Evolutionary conservation across 2,329 filamentous ascomycete species (phyloP), one percentile per base, ranked within the genome.

Genomic region (Aspergillus pseudonomiae): DNA sequence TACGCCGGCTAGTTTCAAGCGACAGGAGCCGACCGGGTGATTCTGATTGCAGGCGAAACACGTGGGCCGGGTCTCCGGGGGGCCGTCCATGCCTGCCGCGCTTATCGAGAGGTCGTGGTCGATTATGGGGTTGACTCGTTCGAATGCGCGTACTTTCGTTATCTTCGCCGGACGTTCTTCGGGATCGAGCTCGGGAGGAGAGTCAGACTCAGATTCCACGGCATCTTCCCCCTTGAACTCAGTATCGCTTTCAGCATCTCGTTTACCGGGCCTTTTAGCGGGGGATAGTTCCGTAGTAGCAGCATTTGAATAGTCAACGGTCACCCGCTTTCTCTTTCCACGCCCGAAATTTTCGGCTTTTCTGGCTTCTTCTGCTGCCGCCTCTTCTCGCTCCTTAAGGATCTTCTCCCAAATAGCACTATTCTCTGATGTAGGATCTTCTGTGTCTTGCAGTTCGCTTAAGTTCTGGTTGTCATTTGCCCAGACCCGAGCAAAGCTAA

Each of bases 401-500:
- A 99, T 97, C 70, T 89, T 90, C 60, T 96, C 93, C 96, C 96
- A 99, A 0, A 96, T 87, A 41, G 88, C 89, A 39, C 32, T 26
- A 16, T 86, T 84, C 71, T 89, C 89, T 11, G 89, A 83, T 0
- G 83, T 81, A 9, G 83, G 76, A 11, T 85, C 81, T 30, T 86
- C 82, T 2, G 73, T 67, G 46, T 84, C 82, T 52, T 86, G 82
- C 26, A 91, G 75, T 21, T 91, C 89, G 56, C 89, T 85, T 6
- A 96, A 82, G 0, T 83, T 82, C 9, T 86, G 87, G 68, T 88
- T 87, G 41, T 96, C 91, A 71, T 96, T 96, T 4, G 90, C 91
- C 95, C 95, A 99, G 1, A 99, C 90, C 52, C 92, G 88, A 45
- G 94, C 94, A 77, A 95, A 92, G 5, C 91, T 92, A 76, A 97